Base-by-base conservation (phyloP, 345 rosid species). In the Lepidium africanum region DNA sequence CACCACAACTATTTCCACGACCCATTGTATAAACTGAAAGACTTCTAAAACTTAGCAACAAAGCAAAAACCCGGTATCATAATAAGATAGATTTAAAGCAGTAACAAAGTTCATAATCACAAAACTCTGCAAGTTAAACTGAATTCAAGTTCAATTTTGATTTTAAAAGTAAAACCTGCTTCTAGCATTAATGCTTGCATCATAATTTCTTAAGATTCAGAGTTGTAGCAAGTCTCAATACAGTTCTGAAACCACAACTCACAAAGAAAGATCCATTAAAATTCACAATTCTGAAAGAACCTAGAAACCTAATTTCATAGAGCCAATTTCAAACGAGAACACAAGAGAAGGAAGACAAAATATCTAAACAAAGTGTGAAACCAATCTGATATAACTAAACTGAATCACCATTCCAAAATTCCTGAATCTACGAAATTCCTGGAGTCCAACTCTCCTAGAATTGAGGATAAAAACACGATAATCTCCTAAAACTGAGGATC, bases 1-100 rank as follows among this genome's bases (percentile, higher is more conserved):
- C 93, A 72, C 92, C 94, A 68, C 84, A 76, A 46, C 90, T 83
- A 32, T 85, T 91, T 78, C 93, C 93, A 59, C 91, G 90, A 70
- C 93, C 93, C 96, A 91, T 88, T 3, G 13, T 74, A 19, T 17
- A 68, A 21, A 35, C 7, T 48, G 9, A 52, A 0, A 15, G 7
- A 40, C 42, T 50, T 48, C 9, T 13, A 3, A 9, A 67, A 61
- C 51, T 55, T 59, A 59, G 1, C 42, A 67, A 52, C 63, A 45
- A 68, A 6, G 16, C 65, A 43, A 45, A 30, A 61, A 42, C 7
- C 6, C 2, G 0, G 42, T 47, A 25, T 1, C 33, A 14, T 3
- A 50, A 13, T 21, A 7, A 59, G 32, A 27, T 27, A 27, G 4
- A 25, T 27, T 27, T 21, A 1, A 21, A 21, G 23, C n/a, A 3